Conservation (phyloP, 345 rosid genomes). For the Pelargonium nanum region DNA sequence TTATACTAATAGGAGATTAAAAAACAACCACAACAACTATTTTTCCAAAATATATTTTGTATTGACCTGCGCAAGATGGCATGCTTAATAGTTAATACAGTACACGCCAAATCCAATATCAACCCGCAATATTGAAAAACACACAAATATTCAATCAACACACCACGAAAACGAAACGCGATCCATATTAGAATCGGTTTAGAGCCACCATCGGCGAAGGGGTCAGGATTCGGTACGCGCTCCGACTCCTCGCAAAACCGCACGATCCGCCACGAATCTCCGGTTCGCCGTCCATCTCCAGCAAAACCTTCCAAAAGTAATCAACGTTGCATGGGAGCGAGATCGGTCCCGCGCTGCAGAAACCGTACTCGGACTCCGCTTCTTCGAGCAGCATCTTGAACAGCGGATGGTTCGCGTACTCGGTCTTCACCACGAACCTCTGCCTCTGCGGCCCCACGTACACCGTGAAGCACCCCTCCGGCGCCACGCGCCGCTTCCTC, state of each 20-base stretch:
- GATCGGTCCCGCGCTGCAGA: constrained; percentile 43
- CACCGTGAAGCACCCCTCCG: constrained; percentile 57
- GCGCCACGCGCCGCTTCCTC: constrained; percentile 26
- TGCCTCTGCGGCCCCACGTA: constrained; percentile 51
- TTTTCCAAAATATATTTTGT: too few species aligned
- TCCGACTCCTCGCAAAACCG: constrained; percentile 18
- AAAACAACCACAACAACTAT: too few species aligned
- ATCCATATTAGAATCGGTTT: constrained; percentile 17
- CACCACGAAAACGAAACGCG: too few species aligned
- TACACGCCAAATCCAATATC: too few species aligned
- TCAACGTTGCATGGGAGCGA: constrained; percentile 57
- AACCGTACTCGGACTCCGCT: constrained; percentile 63
- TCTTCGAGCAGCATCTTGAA: constrained; percentile 53
- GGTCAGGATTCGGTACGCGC: constrained; percentile 26
- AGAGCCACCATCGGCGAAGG: constrained; percentile 23
- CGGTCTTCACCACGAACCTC: constrained; percentile 45
- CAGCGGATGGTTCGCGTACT: constrained; percentile 48
- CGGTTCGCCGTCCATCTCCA: constrained; percentile 15
- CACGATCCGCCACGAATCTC: constrained; percentile 18
- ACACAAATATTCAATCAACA: too few species aligned
- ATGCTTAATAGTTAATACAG: too few species aligned
- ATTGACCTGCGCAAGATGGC: too few species aligned
- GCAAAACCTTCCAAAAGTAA: constrained; percentile 32
- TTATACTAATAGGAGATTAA: too few species aligned
- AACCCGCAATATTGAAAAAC: too few species aligned